Evolutionary conservation across 2,329 filamentous ascomycete species (phyloP), one percentile per base, ranked within the genome.

Genomic region (Furcasterigmium sp.): DNA sequence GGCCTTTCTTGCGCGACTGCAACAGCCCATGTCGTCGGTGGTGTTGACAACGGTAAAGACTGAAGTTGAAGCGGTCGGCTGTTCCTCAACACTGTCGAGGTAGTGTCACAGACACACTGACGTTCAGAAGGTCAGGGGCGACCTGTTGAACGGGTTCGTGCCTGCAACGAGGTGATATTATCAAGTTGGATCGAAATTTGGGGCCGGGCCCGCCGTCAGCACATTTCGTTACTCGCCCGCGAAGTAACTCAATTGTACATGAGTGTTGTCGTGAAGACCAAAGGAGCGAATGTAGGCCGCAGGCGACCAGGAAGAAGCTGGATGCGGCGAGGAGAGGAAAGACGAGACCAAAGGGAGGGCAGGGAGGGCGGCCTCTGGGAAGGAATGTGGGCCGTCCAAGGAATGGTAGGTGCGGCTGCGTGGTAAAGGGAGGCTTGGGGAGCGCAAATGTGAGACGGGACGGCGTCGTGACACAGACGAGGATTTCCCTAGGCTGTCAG

Each of bases 11-110:
- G 75, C 68, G 53, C 81, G 77, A 50, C 79, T 76, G 53, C 78
- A 71, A 59, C 82, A 86, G 53, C 77, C 74, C 85, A 90, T 89
- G 39, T 57, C 76, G 32, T 23, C 8, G 15, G 35, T 21, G 37
- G 21, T 18, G 41, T 40, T 30, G 29, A 25, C 25, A 23, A 18
- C 21, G 37, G 37, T 28, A 19, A 11, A 18, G 38, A 40, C 38
- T 19, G 38, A 30, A 17, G 25, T 17, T 20, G 32, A 46, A 13
- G 39, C 42, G 41, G 50, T 32, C 18, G 44, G 40, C 28, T 39
- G 42, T 32, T 47, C 38, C 10, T 46, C 45, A 44, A 46, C 38
- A 17, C 43, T 40, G 36, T 45, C 42, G 38, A 43, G 26, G 26
- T 18, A 30, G 25, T 26, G 36, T n/a, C n/a, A n/a, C n/a, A n/a